A percentile compares a stretch with the other conserved stretches of the same genome.
These are phyloP conservation scores for Trichophyton mentagrophytes DNA, from an alignment of 2,329 filamentous ascomycete genomes.

Conservation along the genomic window DNA sequence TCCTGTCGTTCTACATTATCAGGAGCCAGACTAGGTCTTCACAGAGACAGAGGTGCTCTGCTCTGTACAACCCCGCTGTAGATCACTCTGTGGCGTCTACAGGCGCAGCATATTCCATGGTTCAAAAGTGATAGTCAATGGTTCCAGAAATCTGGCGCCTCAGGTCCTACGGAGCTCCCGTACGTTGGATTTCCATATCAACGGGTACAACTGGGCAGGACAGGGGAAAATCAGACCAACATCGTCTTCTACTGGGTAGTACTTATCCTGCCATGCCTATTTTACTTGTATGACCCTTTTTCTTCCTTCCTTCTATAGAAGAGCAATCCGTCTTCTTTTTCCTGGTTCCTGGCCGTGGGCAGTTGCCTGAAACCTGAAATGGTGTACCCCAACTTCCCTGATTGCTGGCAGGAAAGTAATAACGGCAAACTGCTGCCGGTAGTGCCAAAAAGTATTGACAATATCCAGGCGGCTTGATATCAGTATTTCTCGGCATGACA, in stretches of 20 bases:
- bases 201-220: background rate
- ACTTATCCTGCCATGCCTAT: background rate
- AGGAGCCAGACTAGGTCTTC: background rate
- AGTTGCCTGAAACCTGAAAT: background rate
- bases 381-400: background rate
- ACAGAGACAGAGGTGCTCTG: background rate
- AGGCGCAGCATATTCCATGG: background rate
- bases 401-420: background rate
- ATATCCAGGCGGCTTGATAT: background rate
- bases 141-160: background rate
- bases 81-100: background rate
- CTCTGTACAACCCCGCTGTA: slow-evolving; percentile 3
- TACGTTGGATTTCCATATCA: slow-evolving; percentile 1
- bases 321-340: background rate
- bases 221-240: background rate
- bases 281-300: background rate
- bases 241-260: background rate
- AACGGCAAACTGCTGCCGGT: background rate
- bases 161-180: background rate
- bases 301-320: background rate
- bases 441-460: background rate
- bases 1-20: background rate
- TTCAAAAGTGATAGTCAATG: background rate
- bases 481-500: background rate
- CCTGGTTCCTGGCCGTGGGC: background rate